phyloP scores from a whole-genome alignment of 257 asterid species.

The Solanum chilense region DNA sequence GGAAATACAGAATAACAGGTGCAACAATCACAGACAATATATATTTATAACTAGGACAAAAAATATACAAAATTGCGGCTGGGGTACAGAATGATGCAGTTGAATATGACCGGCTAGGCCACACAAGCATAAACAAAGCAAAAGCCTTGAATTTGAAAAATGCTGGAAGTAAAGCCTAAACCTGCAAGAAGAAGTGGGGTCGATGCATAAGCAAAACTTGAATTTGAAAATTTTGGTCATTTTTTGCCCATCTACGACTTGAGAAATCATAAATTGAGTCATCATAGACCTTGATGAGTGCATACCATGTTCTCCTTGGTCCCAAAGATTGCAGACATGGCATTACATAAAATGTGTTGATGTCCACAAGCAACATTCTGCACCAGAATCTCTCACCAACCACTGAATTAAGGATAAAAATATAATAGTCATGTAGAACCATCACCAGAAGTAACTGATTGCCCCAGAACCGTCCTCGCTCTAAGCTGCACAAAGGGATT shows the following conservation, averaged over 20 bases:
- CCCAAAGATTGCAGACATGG: slow-evolving; percentile 4
- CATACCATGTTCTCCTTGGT: slow-evolving; percentile 14
- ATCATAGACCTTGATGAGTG: slow-evolving; percentile 5
- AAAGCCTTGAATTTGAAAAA: slow-evolving; percentile 11
- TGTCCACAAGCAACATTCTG: slow-evolving; percentile 16
- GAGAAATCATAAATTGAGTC: neutral
- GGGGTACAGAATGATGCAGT: neutral
- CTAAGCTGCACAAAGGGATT: slow-evolving; percentile 52
- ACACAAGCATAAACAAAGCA: slow-evolving; percentile 7
- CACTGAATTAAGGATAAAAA: slow-evolving; percentile 7
- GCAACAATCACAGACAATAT: neutral
- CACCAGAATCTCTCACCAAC: neutral
- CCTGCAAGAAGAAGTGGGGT: slow-evolving; percentile 10
- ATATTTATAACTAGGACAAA: neutral
- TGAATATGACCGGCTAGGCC: slow-evolving; percentile 8
- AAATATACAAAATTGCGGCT: neutral
- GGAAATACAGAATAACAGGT: neutral
- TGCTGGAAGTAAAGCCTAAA: slow-evolving; percentile 4
- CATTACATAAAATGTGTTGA: slow-evolving; percentile 3
- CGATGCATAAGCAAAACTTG: neutral
- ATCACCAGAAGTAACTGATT: slow-evolving; percentile 44
- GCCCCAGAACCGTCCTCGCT: slow-evolving; percentile 46
- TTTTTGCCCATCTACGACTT: neutral
- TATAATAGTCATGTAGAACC: slow-evolving; percentile 30
- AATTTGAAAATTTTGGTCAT: neutral